Evolutionary conservation across 305 asterid species (phyloP), one percentile per base, ranked within the genome.

Genomic region (Fraxinus sp.): DNA sequence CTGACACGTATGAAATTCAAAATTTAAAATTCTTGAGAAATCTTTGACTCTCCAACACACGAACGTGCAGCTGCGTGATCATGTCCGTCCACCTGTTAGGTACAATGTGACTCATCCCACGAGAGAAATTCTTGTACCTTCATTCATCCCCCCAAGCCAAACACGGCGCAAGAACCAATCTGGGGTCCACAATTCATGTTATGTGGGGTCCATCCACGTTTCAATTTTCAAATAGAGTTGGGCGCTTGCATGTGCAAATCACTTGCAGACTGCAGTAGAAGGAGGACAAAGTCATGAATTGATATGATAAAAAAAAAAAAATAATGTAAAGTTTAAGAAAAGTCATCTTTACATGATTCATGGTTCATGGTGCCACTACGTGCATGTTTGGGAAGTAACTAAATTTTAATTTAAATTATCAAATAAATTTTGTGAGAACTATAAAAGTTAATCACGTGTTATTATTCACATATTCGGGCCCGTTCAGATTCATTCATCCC

Each of bases 11-110:
- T 49, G 24, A 2, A 1, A n/a, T 20, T 2, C 16, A 18, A 64
- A 0, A 9, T 7, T 24, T 6, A 52, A 36, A 14, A 35, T 16
- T 9, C 33, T 64, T 16, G 2, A 9, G 10, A 80, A 77, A 49
- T 41, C 70, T 78, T 84, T 80, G 89, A 85, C 85, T 49, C 16
- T 52, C 57, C 35, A 32, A 49, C 86, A 88, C 24, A 16, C 84
- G 79, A 92, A 90, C 89, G 90, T 87, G 91, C 89, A 85, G 86
- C 84, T 86, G 14, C 33, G 39, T 84, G 80, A 83, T 87, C 64
- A 76, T 84, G 32, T 62, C 32, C 71, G 30, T 7, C 68, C 72
- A 62, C 72, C 14, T 20, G 32, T 62, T 62, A 20, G 14, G 32
- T 62, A 22, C 32, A 20, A 7, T 22, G 24, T 20, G 71, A 57